Percentiles rank a stretch among this genome's conserved stretches.
Evolutionary conservation across 352 stramenopile species (phyloP).

Genomic region (Pythium dissotocum): DNA sequence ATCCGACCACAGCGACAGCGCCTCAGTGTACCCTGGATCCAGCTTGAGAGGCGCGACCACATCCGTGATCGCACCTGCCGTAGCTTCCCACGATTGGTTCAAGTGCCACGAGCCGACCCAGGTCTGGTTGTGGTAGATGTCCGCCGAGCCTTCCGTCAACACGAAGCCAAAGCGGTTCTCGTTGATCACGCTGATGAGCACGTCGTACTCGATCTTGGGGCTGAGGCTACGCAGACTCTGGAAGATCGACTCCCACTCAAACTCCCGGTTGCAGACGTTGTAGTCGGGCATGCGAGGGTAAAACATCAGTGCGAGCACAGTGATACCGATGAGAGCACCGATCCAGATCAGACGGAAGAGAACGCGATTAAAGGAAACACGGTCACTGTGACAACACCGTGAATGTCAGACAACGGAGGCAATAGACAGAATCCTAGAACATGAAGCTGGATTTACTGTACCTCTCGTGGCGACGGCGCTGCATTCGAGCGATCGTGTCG

Average conservation of each 20-base stretch:
- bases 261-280: slow-evolving; percentile 88
- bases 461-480: slow-evolving; percentile 36
- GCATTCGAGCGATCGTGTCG: slow-evolving; percentile 51
- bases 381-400: slow-evolving; percentile 31
- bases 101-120: slow-evolving; percentile 76
- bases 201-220: slow-evolving; percentile 84
- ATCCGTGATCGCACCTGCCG: slow-evolving; percentile 76
- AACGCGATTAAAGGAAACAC: slow-evolving; percentile 47
- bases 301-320: slow-evolving; percentile 82
- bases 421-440: neutral
- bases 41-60: slow-evolving; percentile 77
- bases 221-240: slow-evolving; percentile 70
- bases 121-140: slow-evolving; percentile 81
- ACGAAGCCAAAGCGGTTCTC: slow-evolving; percentile 89
- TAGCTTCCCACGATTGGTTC: slow-evolving; percentile 60
- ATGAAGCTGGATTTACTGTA: neutral
- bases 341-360: slow-evolving; percentile 68
- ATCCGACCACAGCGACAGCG: slow-evolving; percentile 59
- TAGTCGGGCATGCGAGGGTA: slow-evolving; percentile 87
- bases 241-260: slow-evolving; percentile 88
- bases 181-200: slow-evolving; percentile 87
- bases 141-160: slow-evolving; percentile 64
- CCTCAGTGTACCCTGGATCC: slow-evolving; percentile 62
- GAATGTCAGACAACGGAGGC: neutral
- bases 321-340: slow-evolving; percentile 49